phyloP scores from a whole-genome alignment of 2,329 filamentous ascomycete species.

The Arachnopeziza araneosa region DNA sequence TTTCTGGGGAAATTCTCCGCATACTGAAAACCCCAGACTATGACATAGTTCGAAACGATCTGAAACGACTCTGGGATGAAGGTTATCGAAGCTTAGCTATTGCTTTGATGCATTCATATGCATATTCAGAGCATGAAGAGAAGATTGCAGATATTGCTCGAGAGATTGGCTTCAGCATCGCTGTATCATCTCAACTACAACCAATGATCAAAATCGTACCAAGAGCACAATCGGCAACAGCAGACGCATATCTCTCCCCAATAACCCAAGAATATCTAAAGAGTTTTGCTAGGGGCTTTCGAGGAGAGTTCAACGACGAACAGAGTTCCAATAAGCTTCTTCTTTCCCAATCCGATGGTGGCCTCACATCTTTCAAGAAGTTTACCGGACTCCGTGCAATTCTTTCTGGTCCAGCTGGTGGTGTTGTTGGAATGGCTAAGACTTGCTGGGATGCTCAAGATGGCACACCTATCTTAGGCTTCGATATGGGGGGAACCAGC shows the following conservation, averaged over 20 bases:
- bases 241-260: slow-evolving; percentile 64
- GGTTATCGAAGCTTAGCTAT: slow-evolving; percentile 59
- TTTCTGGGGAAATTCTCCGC: slow-evolving; percentile 59
- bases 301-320: slow-evolving; percentile 55
- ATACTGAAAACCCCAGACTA: slow-evolving; percentile 51
- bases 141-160: slow-evolving; percentile 53
- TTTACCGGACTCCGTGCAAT: slow-evolving; percentile 60
- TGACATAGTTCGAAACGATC: slow-evolving; percentile 32
- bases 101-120: slow-evolving; percentile 63
- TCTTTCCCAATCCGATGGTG: slow-evolving; percentile 36
- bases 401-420: slow-evolving; percentile 60
- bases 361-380: slow-evolving; percentile 41
- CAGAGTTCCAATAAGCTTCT: slow-evolving; percentile 10
- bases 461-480: slow-evolving; percentile 61
- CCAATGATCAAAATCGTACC: slow-evolving; percentile 68
- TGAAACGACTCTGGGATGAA: slow-evolving; percentile 51
- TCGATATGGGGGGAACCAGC: slow-evolving; percentile 63
- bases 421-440: slow-evolving; percentile 59
- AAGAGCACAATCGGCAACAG: slow-evolving; percentile 58
- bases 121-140: slow-evolving; percentile 59
- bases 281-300: slow-evolving; percentile 60
- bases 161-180: slow-evolving; percentile 60
- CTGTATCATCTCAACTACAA: slow-evolving; percentile 58
- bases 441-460: slow-evolving; percentile 61
- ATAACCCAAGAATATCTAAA: slow-evolving; percentile 62